Base-by-base conservation (phyloP, 208 protist species). In the Perkinsela sp. region DNA sequence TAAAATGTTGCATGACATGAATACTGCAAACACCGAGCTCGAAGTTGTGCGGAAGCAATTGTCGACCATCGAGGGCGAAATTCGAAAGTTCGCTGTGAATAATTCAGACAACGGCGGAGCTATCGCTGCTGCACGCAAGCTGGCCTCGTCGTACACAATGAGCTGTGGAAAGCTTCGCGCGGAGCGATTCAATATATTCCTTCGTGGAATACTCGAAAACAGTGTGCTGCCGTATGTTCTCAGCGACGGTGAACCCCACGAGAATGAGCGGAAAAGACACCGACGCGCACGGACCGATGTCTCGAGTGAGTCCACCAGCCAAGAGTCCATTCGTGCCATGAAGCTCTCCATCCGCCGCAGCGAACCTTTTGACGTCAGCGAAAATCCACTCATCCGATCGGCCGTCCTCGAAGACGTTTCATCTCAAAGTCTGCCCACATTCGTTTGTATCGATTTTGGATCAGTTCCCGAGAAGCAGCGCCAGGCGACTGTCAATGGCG, bases 371-470 rank as follows among this genome's bases (percentile, higher is more conserved):
- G 40, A 57, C 22, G 40, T 57, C 13, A 57, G 40, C 40, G 40
- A 57, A 6, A 57, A 57, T 22, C 40, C 40, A 22, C 40, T 57
- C 22, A 22, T 57, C 22, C 40, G 40, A 22, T 57, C 40, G 6
- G 40, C 40, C 22, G 40, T 57, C 13, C 6, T 6, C 40, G 22
- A 22, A 6, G 13, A 57, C 13, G 40, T 6, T n/a, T n/a, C 13
- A 6, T 57, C 40, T 22, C 40, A 57, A 22, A 57, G 40, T 22
- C 13, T n/a, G 22, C 22, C 40, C 13, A n/a, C 6, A 6, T 57
- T 22, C 22, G 32, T 31, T 16, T 48, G 57, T 13, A 13, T 71
- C 22, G 69, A 71, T 29, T 71, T 71, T 67, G 70, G 66, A 13
- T 68, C 29, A 30, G 22, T 71, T 2, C 29, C 30, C 2, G 48